Conservation (phyloP, 176 grass and related monocot species). For the Miscanthus lutarioriparius region DNA sequence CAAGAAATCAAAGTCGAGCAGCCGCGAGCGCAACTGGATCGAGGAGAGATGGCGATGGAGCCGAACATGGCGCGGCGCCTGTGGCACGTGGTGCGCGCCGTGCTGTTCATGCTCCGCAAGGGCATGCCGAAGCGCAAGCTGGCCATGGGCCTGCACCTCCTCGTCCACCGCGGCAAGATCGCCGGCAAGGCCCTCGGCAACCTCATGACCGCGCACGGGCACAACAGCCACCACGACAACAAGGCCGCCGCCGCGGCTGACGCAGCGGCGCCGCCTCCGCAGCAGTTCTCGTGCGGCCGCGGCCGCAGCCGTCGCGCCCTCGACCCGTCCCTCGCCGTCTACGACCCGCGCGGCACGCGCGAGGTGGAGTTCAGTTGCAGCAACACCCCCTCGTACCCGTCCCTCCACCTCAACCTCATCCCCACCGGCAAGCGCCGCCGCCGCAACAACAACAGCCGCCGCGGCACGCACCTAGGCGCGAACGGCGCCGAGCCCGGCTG, state of each 20-base stretch:
- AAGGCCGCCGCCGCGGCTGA: not conserved
- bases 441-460: conserved; percentile 14
- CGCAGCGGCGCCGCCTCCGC: not conserved
- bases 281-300: conserved; percentile 26
- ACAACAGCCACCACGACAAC: conserved; percentile 41
- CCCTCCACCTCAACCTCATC: conserved; percentile 41
- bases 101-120: conserved; percentile 76
- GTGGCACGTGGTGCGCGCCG: conserved; percentile 69
- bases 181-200: conserved; percentile 73
- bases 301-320: not conserved
- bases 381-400: conserved; percentile 73
- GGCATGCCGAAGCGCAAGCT: conserved; percentile 83
- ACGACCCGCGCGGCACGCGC: conserved; percentile 24
- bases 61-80: conserved; percentile 53
- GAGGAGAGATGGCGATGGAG: conserved; percentile 5
- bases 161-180: conserved; percentile 82
- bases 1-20: not conserved
- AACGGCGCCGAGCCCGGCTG: conserved; percentile 46
- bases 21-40: not conserved
- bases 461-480: conserved; percentile 29
- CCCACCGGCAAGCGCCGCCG: conserved; percentile 34
- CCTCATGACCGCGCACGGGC: conserved; percentile 46
- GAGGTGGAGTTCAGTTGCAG: conserved; percentile 99
- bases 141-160: conserved; percentile 69
- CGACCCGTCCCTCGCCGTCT: conserved; percentile 46